These are phyloP conservation scores for Thyridium curvatum DNA, from an alignment of 2,329 filamentous ascomycete genomes.

Conservation along the genomic window DNA sequence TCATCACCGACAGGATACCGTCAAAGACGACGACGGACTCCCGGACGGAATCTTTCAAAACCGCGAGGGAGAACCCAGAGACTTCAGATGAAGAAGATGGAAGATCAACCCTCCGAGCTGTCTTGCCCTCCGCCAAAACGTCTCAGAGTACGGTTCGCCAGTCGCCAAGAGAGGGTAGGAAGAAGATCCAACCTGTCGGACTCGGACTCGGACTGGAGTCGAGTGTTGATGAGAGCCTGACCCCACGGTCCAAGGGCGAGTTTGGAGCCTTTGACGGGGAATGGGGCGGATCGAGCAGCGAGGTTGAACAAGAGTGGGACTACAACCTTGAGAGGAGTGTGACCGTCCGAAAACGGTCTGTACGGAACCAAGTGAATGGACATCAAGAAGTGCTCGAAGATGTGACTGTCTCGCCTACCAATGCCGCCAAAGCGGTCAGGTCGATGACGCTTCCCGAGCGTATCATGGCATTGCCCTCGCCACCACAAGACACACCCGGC, in stretches of 20 bases:
- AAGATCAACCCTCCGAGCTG: slow-evolving; percentile 32
- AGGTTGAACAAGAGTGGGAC: slow-evolving; percentile 50
- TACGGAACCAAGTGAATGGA: slow-evolving; percentile 15
- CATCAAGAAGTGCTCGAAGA: slow-evolving; percentile 37
- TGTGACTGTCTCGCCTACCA: slow-evolving; percentile 39
- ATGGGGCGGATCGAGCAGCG: slow-evolving; percentile 40
- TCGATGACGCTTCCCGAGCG: slow-evolving; percentile 39
- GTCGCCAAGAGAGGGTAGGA: slow-evolving; percentile 12
- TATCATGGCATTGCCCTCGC: slow-evolving; percentile 29
- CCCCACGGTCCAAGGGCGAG: slow-evolving; percentile 37
- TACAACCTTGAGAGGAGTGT: slow-evolving; percentile 47
- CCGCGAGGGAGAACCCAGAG: slow-evolving; percentile 58
- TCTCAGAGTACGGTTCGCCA: slow-evolving; percentile 38
- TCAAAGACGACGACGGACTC: slow-evolving; percentile 53
- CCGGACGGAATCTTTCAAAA: slow-evolving; percentile 65
- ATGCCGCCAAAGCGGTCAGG: slow-evolving; percentile 43
- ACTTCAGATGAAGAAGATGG: slow-evolving; percentile 55
- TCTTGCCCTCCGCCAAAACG: slow-evolving; percentile 30
- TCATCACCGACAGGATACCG: slow-evolving; percentile 38
- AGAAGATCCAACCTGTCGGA: slow-evolving; percentile 28
- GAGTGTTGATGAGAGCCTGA: slow-evolving; percentile 30
- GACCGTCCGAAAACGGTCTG: slow-evolving; percentile 40
- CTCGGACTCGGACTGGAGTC: slow-evolving; percentile 37
- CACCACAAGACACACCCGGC: slow-evolving; percentile 20
- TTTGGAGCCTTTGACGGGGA: slow-evolving; percentile 54